Percentiles rank a stretch among this genome's conserved stretches.
These are phyloP conservation scores for Vaccinium vitisidaea DNA, from an alignment of 148 eudicot genomes.

Conservation along the genomic window DNA sequence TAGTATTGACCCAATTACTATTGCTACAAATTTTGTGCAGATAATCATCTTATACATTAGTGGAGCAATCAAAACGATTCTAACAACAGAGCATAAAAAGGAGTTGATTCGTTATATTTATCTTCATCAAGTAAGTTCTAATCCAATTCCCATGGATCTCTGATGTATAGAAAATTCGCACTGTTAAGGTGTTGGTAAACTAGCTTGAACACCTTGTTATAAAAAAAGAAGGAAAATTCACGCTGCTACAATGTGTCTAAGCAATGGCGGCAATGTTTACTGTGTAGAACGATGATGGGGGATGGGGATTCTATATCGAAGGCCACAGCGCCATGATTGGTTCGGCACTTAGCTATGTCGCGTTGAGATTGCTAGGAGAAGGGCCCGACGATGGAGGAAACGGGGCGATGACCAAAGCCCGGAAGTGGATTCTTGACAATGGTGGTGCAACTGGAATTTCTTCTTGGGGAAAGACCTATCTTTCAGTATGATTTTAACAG, in stretches of 20 bases:
- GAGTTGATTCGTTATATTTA: constrained; percentile 35
- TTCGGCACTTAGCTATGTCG: constrained; percentile 30
- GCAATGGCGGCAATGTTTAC: not conserved
- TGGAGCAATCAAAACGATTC: constrained; percentile 26
- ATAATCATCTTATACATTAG: constrained; percentile 29
- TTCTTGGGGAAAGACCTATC: constrained; percentile 41
- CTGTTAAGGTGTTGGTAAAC: not conserved
- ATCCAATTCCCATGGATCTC: not conserved
- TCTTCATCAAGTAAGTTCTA: constrained; percentile 29
- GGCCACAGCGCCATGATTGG: constrained; percentile 41
- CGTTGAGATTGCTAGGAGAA: constrained; percentile 30
- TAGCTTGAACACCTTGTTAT: too few relatives aligned
- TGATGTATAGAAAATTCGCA: not conserved
- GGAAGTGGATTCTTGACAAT: constrained; percentile 39
- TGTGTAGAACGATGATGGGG: constrained; percentile 32
- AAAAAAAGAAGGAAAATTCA: too few relatives aligned
- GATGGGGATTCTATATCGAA: constrained; percentile 37
- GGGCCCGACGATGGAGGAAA: constrained; percentile 29
- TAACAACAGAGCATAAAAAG: constrained; percentile 30
- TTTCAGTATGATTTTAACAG: constrained; percentile 18
- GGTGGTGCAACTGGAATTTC: constrained; percentile 37
- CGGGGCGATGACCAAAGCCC: constrained; percentile 26
- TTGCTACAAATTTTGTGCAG: constrained; percentile 11
- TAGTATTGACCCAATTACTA: not conserved
- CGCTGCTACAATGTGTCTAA: not conserved